These are phyloP conservation scores for Solanum hybrid DNA, from an alignment of 305 asterid genomes.

Conservation along the genomic window DNA sequence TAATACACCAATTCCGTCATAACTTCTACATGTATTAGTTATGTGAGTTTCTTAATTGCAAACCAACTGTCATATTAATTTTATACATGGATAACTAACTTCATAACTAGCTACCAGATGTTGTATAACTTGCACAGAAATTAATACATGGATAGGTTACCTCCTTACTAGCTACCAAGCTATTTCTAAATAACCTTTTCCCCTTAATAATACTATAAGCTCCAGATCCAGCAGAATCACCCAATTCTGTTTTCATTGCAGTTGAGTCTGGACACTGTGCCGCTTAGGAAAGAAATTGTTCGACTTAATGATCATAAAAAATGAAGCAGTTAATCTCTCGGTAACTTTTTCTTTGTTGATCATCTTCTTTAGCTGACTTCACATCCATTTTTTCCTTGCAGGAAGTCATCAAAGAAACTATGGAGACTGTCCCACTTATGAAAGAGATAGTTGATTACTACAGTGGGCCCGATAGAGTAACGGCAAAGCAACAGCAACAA, in stretches of 20 bases:
- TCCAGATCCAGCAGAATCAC: not conserved
- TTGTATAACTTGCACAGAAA: not conserved
- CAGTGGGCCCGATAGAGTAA: slow-evolving; percentile 77
- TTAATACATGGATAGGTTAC: not conserved
- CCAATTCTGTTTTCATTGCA: not conserved
- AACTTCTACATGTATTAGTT: not conserved
- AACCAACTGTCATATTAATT: not conserved
- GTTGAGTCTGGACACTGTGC: not conserved
- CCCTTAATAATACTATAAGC: not conserved
- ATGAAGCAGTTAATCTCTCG: not conserved
- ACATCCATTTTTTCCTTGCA: slow-evolving; percentile 8
- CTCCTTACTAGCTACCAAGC: not conserved
- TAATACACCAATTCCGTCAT: not conserved
- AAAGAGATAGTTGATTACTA: slow-evolving; percentile 64
- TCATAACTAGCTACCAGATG: not conserved
- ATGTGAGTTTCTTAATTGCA: not conserved
- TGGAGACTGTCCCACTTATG: slow-evolving; percentile 72
- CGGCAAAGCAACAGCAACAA: slow-evolving; percentile 68
- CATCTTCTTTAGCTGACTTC: not conserved
- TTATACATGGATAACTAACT: not conserved
- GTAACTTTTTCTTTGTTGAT: not conserved
- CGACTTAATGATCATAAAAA: not conserved
- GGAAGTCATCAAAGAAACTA: slow-evolving; percentile 61
- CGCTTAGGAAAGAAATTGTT: not conserved
- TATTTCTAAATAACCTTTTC: not conserved